A percentile compares a stretch with the other conserved stretches of the same genome.
Conservation (phyloP, 1,284 basidiomycete species). For the Mycosarcoma mackinlayi region DNA sequence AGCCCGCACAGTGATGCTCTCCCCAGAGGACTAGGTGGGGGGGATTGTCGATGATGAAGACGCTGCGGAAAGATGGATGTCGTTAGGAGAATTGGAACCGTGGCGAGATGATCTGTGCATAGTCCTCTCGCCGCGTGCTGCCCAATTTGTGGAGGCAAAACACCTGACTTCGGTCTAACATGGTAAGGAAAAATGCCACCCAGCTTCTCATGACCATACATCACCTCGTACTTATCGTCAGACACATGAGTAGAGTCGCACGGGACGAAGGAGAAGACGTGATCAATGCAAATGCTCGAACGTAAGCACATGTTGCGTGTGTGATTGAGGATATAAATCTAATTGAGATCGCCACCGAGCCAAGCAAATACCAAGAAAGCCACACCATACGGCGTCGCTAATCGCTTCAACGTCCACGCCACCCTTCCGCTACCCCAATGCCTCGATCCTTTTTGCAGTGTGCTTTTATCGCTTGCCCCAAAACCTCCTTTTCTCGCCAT, state of each 20-base stretch:
- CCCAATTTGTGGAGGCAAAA: slow-evolving; percentile 10
- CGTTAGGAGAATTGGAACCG: slow-evolving; percentile 9
- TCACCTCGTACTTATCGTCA: neutral
- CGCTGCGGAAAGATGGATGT: slow-evolving; percentile 13
- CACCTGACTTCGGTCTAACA: slow-evolving; percentile 1
- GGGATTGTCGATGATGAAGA: neutral
- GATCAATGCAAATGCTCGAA: neutral
- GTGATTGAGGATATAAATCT: slow-evolving; percentile 1
- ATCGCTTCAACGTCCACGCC: slow-evolving; percentile 52
- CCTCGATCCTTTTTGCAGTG: slow-evolving; percentile 37
- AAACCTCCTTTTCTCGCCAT: slow-evolving; percentile 2
- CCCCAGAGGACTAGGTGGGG: too few relatives aligned
- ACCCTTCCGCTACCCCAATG: slow-evolving; percentile 55
- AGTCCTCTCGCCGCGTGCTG: neutral
- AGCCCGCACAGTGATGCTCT: too few relatives aligned
- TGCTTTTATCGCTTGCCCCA: slow-evolving; percentile 23
- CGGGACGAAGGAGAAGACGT: neutral
- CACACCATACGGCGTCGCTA: slow-evolving; percentile 63
- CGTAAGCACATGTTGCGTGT: too few relatives aligned
- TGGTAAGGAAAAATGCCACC: too few relatives aligned
- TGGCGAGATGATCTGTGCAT: slow-evolving; percentile 29
- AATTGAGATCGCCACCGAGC: slow-evolving; percentile 63
- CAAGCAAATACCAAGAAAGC: slow-evolving; percentile 66
- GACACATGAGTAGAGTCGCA: neutral
- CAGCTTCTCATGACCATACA: too few relatives aligned